Evolutionary conservation across 1,284 basidiomycete genomes (phyloP).

Genomic region (Marasmius tenuissimus): DNA sequence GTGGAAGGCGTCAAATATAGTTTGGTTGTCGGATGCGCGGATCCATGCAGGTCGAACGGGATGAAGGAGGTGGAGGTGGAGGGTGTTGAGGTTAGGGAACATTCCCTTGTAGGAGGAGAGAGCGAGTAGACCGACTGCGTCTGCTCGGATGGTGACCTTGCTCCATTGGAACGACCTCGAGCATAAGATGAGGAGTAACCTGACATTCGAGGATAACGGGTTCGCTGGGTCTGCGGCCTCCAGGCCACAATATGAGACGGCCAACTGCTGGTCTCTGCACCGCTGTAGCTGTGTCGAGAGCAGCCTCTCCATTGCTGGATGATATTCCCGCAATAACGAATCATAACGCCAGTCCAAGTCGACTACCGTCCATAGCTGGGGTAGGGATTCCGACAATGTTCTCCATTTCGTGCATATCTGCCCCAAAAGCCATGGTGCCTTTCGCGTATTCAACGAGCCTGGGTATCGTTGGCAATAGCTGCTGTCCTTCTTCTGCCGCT

Average conservation of each 20-base stretch:
- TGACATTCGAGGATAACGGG: not conserved
- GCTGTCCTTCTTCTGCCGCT: not conserved
- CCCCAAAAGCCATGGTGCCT: not conserved
- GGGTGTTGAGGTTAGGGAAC: not conserved
- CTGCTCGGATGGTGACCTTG: not conserved
- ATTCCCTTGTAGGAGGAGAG: not conserved
- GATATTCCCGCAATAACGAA: not conserved
- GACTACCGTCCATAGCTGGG: not conserved
- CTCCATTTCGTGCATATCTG: not conserved
- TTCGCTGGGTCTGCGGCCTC: not conserved
- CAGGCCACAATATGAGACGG: not conserved
- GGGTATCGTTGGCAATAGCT: not conserved
- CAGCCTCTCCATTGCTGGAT: not conserved
- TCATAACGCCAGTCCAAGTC: not conserved
- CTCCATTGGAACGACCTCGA: constrained; percentile 1
- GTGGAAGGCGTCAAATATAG: constrained; percentile 6
- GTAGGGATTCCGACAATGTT: not conserved
- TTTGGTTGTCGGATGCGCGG: not conserved
- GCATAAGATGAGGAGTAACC: not conserved
- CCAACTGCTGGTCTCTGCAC: not conserved
- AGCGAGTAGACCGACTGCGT: not conserved
- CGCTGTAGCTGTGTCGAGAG: not conserved
- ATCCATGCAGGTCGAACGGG: not conserved
- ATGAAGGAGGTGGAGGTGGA: not conserved
- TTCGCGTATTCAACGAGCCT: not conserved